Base-by-base conservation (phyloP, 805 yeast genomes). In the Lipomyces starkeyi region DNA sequence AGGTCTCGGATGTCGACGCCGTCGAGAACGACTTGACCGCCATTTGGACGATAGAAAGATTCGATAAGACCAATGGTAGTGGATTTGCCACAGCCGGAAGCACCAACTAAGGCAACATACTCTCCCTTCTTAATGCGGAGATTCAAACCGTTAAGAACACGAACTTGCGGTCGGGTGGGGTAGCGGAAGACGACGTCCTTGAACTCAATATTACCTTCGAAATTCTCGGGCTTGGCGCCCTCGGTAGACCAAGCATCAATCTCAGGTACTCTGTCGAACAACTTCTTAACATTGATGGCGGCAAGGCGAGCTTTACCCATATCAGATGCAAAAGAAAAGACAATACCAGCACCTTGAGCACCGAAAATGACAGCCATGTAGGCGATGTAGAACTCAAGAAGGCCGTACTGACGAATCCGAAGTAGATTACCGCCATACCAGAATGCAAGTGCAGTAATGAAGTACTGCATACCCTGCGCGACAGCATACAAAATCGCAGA, bases 61-160 rank as follows among this genome's bases (percentile, higher is more conserved):
- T 87, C 79, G 47, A 88, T 77, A 32, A 87, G 77, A 72, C 87
- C 89, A 3, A 87, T 81, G 9, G 88, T 82, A 0, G 76, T 74
- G 56, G 74, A 70, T 58, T 5, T 82, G 76, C 57, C 92, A 34
- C 77, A 74, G 7, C 97, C 29, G 91, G 88, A 3, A 93, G 96
- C 89, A 1, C 97, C 97, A 20, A 92, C 97, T 72, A 92, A 85
- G 11, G 97, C 97, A 52, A 91, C 94, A 74, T 90, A 91, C 74
- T 88, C 79, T 6, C 97, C 97, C 2, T 93, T 89, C 14, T 93
- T 92, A 85, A 77, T 65, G 14, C 63, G 56, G 43, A 77, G 69
- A 59, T 67, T 66, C 47, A 77, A 59, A 34, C 73, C 71, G 17
- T 69, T 67, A 32, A 77, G 67, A 22, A 76, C 76, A 22, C 73